Conservation (phyloP, 371 early-diverging fungal genomes). For the Mortierella sp. region DNA sequence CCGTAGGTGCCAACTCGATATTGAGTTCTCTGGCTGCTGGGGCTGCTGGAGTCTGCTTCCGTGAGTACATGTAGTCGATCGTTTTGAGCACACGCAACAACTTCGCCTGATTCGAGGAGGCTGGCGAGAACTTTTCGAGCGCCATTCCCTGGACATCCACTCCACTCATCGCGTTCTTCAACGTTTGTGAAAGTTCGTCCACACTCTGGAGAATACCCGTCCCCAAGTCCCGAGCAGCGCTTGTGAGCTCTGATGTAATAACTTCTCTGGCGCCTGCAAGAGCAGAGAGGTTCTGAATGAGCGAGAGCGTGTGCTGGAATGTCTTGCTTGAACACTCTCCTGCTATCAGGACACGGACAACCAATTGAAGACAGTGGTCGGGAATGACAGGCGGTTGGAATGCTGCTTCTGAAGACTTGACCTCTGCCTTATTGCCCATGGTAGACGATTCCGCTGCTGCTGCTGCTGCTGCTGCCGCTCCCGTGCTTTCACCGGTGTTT, state of each 20-base stretch:
- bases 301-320: conserved; percentile 90
- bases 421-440: conserved; percentile 14
- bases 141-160: conserved; percentile 72
- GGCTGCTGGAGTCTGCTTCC: conserved; percentile 48
- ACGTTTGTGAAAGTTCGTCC: conserved; percentile 64
- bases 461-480: too few relatives aligned
- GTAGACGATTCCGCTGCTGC: too few relatives aligned
- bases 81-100: conserved; percentile 94
- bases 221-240: conserved; percentile 77
- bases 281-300: conserved; percentile 88
- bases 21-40: conserved; percentile 38
- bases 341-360: conserved; percentile 89
- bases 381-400: conserved; percentile 79
- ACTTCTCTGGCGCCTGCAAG: conserved; percentile 77
- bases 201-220: conserved; percentile 77
- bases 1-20: conserved; percentile 53
- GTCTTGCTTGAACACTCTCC: conserved; percentile 94
- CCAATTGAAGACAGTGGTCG: conserved; percentile 74
- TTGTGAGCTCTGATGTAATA: conserved; percentile 81
- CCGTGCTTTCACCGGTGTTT: too few relatives aligned
- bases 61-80: conserved; percentile 84
- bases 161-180: conserved; percentile 67
- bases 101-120: conserved; percentile 91
- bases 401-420: conserved; percentile 37
- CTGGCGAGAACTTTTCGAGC: conserved; percentile 80